phyloP scores from a whole-genome alignment of 305 asterid genomes.

The Fraxinus floribunda region DNA sequence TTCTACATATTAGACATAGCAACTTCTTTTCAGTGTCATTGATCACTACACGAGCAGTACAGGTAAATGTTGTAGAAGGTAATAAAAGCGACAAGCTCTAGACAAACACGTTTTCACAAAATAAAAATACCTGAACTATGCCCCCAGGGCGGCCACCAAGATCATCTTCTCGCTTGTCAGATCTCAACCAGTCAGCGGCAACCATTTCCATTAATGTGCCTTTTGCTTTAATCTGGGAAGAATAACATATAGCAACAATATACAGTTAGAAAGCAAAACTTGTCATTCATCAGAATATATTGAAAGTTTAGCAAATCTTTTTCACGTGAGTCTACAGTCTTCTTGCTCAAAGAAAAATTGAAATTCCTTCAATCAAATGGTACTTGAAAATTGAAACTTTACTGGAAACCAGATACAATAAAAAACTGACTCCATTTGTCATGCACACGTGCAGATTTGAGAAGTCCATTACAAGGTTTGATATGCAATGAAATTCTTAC shows the following conservation, averaged over 20 bases:
- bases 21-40: slow-evolving; percentile 19
- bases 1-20: slow-evolving; percentile 50
- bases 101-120: not conserved
- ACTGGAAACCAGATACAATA: not conserved
- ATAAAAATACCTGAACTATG: slow-evolving; percentile 75
- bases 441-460: not conserved
- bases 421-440: not conserved
- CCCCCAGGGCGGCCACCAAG: slow-evolving; percentile 90
- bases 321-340: not conserved
- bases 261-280: slow-evolving; percentile 14
- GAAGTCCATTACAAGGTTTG: not conserved
- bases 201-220: slow-evolving; percentile 97
- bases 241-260: slow-evolving; percentile 19
- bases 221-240: slow-evolving; percentile 74
- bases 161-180: slow-evolving; percentile 98
- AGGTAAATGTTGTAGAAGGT: slow-evolving; percentile 16
- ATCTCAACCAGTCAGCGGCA: slow-evolving; percentile 96
- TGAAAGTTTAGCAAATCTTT: not conserved
- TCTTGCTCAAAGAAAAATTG: not conserved
- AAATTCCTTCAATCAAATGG: not conserved
- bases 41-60: slow-evolving; percentile 10
- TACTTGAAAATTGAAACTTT: not conserved
- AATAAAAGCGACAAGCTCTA: not conserved
- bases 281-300: not conserved
- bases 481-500: too few relatives aligned